phyloP scores from a whole-genome alignment of 1,284 basidiomycete genomes.

The Thelephora terrestris region DNA sequence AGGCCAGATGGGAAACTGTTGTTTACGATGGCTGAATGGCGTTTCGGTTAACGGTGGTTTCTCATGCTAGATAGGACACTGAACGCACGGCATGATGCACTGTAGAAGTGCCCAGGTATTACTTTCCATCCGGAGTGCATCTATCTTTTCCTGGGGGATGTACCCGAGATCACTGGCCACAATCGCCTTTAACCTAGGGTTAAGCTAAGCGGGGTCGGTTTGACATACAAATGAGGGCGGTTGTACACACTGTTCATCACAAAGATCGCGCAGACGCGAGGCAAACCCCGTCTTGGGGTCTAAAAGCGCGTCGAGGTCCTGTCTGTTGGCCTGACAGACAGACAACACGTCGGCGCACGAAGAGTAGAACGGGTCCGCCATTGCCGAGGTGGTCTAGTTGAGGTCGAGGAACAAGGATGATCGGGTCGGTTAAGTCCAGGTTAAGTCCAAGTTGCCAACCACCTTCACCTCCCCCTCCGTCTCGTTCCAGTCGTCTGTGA shows the following conservation, averaged over 20 bases:
- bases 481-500: too few relatives aligned
- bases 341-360: constrained; percentile 58
- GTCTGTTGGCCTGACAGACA: constrained; percentile 43
- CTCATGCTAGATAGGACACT: background rate
- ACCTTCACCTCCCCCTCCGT: too few relatives aligned
- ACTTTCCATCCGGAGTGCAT: constrained; percentile 59
- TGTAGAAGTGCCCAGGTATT: constrained; percentile 79
- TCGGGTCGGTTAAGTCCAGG: too few relatives aligned
- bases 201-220: background rate
- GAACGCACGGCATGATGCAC: constrained; percentile 54
- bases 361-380: constrained; percentile 36
- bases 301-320: constrained; percentile 50
- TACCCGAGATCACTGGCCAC: constrained; percentile 30
- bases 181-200: constrained; percentile 37
- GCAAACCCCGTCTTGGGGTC: constrained; percentile 62
- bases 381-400: constrained; percentile 5
- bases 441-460: too few relatives aligned
- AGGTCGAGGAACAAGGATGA: too few relatives aligned
- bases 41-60: background rate
- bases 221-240: background rate
- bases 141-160: constrained; percentile 39
- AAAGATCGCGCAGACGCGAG: constrained; percentile 52
- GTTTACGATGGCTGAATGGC: constrained; percentile 47
- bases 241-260: constrained; percentile 47
- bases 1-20: constrained; percentile 33